Conservation (phyloP, 2,329 filamentous ascomycete species). For the Alternaria consortialis region DNA sequence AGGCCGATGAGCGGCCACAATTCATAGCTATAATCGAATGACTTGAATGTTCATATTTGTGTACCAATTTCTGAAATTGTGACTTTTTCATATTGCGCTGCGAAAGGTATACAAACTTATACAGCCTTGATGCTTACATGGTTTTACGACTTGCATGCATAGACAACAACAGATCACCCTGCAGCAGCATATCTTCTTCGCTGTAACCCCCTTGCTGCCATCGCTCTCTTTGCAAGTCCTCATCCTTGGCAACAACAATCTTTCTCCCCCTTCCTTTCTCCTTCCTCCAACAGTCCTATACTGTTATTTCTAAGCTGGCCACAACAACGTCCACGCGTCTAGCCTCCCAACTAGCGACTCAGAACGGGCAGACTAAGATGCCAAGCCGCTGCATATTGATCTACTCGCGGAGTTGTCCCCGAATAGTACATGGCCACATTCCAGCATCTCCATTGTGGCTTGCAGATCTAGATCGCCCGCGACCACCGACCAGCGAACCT, state of each 20-base stretch:
- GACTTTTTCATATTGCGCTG: not conserved
- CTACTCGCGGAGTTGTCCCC: not conserved
- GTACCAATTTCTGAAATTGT: not conserved
- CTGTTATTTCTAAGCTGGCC: too few relatives aligned
- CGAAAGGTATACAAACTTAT: too few relatives aligned
- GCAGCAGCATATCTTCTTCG: too few relatives aligned
- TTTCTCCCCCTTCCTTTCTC: too few relatives aligned
- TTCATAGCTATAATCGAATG: not conserved
- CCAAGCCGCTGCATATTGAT: not conserved
- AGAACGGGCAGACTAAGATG: not conserved
- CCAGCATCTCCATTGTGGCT: not conserved
- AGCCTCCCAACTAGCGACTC: not conserved
- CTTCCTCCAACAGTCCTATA: too few relatives aligned
- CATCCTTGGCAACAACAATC: too few relatives aligned
- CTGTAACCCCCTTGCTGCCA: too few relatives aligned
- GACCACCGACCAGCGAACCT: not conserved
- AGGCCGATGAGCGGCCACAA: not conserved
- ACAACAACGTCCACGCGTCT: not conserved
- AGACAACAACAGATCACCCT: too few relatives aligned
- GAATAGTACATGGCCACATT: not conserved
- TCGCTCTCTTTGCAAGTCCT: not conserved
- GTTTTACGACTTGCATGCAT: too few relatives aligned
- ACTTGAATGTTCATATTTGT: not conserved
- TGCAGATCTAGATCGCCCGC: constrained; percentile 2
- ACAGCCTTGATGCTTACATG: too few relatives aligned